Evolutionary conservation across 2,329 filamentous ascomycete species (phyloP), one percentile per base, ranked within the genome.

Genomic region (Penicillium verrucosum): DNA sequence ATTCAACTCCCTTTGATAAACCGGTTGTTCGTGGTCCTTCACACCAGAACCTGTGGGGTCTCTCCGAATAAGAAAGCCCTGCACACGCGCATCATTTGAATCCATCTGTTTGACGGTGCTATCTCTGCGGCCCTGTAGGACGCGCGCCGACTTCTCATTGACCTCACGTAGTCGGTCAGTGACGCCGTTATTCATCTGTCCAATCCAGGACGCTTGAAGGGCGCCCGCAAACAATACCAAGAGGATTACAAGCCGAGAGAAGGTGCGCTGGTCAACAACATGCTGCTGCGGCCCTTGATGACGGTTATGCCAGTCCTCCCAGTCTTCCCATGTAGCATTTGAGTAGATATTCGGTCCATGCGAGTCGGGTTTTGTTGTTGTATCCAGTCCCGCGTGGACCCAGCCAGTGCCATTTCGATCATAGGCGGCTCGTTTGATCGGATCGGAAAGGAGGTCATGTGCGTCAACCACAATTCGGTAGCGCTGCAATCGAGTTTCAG

Each of bases 321-420:
- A 97, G 72, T 99, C 94, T 72, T 99, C 94, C 94, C 94, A 99
- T 0, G 94, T 97, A 0, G 91, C 94, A 72, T 97, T 97, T 65
- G 78, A 73, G 67, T 79, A 83, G 47, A 87, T 83, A 4, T 56
- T 60, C 71, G 70, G 80, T 55, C 67, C 77, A 66, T 68, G 64
- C 1, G 65, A 53, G 3, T 60, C 54, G 93, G 93, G 97, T 0
- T 92, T 97, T 1, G 91, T 92, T 70, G 97, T 97, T 66, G 78
- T 72, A 65, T 78, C 82, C 44, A 86, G 82, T 38, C 43, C 43
- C 72, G 69, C 79, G 60, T 80, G 80, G 51, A 78, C 77, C 94
- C 94, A 99, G 51, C 94, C 94, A 8, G 87, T 77, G 42, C 92
- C 92, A 70, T 86, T 89, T 27, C 80, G 75, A 69, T 99, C 94